These are phyloP conservation scores for Mycena leptocephala DNA, from an alignment of 768 basidiomycete genomes.

Conservation along the genomic window DNA sequence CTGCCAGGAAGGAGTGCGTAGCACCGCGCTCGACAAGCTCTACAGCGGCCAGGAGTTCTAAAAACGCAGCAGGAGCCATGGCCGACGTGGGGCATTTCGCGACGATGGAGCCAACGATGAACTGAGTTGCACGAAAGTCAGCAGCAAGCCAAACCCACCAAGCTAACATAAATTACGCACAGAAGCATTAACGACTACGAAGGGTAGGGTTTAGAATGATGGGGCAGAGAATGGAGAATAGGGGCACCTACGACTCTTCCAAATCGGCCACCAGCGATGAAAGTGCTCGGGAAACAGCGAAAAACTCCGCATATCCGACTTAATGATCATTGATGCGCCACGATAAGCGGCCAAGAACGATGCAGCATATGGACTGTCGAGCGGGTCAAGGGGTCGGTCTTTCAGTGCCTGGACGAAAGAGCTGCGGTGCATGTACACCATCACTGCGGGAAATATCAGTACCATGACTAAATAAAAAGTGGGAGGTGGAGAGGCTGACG, in stretches of 20 bases:
- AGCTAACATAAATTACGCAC: background rate
- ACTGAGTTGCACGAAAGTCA: slow-evolving; percentile 29
- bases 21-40: slow-evolving; percentile 58
- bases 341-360: slow-evolving; percentile 66
- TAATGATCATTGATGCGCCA: slow-evolving; percentile 51
- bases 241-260: slow-evolving; percentile 49
- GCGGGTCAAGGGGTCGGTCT: slow-evolving; percentile 61
- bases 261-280: slow-evolving; percentile 61
- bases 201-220: background rate
- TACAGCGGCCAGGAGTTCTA: slow-evolving; percentile 60
- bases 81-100: slow-evolving; percentile 56
- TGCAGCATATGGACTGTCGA: slow-evolving; percentile 62
- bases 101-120: slow-evolving; percentile 60
- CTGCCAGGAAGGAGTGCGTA: background rate
- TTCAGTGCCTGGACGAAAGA: slow-evolving; percentile 64
- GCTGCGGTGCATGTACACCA: slow-evolving; percentile 63
- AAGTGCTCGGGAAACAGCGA: slow-evolving; percentile 58
- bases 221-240: no score
- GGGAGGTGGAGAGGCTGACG: background rate
- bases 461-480: background rate
- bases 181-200: slow-evolving; percentile 10
- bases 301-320: slow-evolving; percentile 39
- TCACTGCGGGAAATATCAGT: slow-evolving; percentile 45
- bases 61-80: slow-evolving; percentile 59
- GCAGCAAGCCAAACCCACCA: background rate